A percentile compares a stretch with the other conserved stretches of the same genome.
These are phyloP conservation scores for Corymbia calophylla DNA, from an alignment of 441 rosid genomes.

Conservation along the genomic window DNA sequence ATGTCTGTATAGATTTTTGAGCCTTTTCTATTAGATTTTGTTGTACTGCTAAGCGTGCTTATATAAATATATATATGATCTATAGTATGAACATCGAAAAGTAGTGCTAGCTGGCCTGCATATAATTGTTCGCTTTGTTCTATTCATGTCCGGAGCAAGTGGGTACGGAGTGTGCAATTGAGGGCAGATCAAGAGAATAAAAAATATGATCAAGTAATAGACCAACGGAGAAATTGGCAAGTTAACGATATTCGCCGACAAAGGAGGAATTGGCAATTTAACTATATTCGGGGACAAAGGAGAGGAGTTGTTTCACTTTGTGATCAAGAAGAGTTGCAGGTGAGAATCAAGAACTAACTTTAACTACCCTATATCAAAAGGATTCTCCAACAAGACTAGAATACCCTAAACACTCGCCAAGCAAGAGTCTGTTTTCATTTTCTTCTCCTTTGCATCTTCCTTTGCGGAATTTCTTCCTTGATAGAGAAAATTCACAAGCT, in stretches of 20 bases:
- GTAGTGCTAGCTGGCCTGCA: not conserved
- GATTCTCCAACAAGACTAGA: not conserved
- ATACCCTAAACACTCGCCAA: not conserved
- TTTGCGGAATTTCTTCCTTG: not conserved
- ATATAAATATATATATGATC: not conserved
- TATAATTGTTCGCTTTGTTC: not conserved
- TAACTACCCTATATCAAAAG: not conserved
- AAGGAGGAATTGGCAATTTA: not conserved
- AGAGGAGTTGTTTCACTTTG: not conserved
- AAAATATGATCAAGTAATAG: not conserved
- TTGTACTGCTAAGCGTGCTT: not conserved
- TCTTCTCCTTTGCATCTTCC: not conserved
- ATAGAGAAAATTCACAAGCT: not conserved
- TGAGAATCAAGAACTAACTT: not conserved
- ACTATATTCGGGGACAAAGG: not conserved
- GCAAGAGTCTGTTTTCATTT: not conserved
- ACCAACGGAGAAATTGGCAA: not conserved
- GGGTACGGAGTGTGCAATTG: not conserved
- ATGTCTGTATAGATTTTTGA: not conserved
- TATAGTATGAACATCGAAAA: not conserved
- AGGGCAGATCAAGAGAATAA: not conserved
- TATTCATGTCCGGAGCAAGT: not conserved
- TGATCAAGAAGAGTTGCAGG: not conserved
- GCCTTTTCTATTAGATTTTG: not conserved
- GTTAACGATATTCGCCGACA: not conserved